Evolutionary conservation across 2,329 filamentous ascomycete species (phyloP), one percentile per base, ranked within the genome.

Genomic region (Cladosporium austrohemisphaericum): DNA sequence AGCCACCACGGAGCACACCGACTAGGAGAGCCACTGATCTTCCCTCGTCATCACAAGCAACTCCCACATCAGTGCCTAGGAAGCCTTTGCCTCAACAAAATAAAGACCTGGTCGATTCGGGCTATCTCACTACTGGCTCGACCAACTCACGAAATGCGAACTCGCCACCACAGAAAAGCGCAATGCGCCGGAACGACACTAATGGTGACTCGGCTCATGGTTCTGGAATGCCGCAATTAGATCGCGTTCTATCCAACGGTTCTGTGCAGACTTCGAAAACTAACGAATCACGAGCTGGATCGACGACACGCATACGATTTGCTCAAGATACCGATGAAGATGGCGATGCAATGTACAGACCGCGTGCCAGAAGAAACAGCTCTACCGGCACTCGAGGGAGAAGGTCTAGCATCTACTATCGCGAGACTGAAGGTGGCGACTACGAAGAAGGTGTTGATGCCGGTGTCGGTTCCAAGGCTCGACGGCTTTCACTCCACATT

Each of bases 391-490:
- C 56, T 31, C 56, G 56, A 51, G 58, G 54, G 14, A 57, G 60
- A 37, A 49, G 61, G 32, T 62, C 62, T 7, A 64, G 61, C 32
- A 65, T 66, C 43, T 66, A 63, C 44, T 58, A 56, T 35, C 56
- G 57, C 40, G 53, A 52, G 28, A 56, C 53, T 20, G 61, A 63
- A 28, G 58, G 55, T 22, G 62, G 60, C 31, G 40, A 52, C 33
- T 59, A 60, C 47, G 32, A 52, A 14, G 54, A 60, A 44, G 62
- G 62, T 48, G 64, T 65, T 9, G 60, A 64, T 43, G 40, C 51
- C 25, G 65, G 65, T 52, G 63, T 60, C 9, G 65, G 65, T 13
- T 63, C 62, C 8, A 67, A 66, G 50, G 64, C 65, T 14, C 62
- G 64, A 26, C 56, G 60, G 40, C 57, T 67, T 9, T 67, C 64